phyloP scores from a whole-genome alignment of 306 rosid genomes.

The Pyrus communis region DNA sequence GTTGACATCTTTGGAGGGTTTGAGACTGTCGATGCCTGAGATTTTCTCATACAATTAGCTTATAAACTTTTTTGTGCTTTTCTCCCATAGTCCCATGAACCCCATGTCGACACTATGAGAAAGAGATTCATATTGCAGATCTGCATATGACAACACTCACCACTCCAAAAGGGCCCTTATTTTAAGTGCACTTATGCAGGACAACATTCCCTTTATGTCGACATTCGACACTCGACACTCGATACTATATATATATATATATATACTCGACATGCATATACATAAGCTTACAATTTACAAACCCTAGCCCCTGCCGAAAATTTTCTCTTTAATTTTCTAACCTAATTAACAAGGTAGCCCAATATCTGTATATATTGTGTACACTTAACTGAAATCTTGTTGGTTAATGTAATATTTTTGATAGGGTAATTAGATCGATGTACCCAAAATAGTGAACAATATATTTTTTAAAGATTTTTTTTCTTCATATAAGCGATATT shows the following conservation, averaged over 20 bases:
- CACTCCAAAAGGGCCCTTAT: background rate
- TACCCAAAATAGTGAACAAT: background rate
- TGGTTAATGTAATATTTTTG: background rate
- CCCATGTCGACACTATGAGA: slow-evolving; percentile 60
- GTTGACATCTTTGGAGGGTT: slow-evolving; percentile 69
- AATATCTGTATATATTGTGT: too few relatives aligned
- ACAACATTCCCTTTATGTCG: background rate
- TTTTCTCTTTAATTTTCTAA: background rate
- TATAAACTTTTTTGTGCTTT: slow-evolving; percentile 15
- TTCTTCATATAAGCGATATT: too few relatives aligned
- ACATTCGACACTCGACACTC: background rate
- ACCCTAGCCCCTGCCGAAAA: background rate
- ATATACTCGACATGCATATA: background rate
- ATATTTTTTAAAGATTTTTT: too few relatives aligned
- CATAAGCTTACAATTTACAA: background rate
- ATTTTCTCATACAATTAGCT: slow-evolving; percentile 39
- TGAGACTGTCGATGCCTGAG: slow-evolving; percentile 44
- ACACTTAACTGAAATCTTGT: too few relatives aligned
- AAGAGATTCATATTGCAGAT: slow-evolving; percentile 8
- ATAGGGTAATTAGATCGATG: background rate
- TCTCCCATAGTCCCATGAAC: slow-evolving; percentile 13
- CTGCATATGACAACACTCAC: slow-evolving; percentile 1
- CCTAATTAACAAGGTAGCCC: background rate
- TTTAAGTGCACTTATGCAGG: background rate
- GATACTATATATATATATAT: too few relatives aligned